Percentiles rank a stretch among this genome's conserved stretches.
Evolutionary conservation across 2,329 filamentous ascomycete genomes (phyloP).

Genomic region (Clarireedia paspali): DNA sequence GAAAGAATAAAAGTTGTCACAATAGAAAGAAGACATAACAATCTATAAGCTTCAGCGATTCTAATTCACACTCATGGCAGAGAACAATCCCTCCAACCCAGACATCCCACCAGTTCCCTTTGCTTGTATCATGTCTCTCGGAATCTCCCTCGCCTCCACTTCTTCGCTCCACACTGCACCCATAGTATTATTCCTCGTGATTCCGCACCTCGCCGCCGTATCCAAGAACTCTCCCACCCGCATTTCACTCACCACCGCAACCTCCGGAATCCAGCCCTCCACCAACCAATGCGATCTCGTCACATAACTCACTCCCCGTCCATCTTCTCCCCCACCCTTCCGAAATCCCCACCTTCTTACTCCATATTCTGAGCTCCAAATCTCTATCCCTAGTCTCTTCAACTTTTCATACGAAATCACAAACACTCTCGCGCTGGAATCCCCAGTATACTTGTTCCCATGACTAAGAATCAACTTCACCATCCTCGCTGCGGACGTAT

Average conservation of each 20-base stretch:
- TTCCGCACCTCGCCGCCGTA: not conserved
- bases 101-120: not conserved
- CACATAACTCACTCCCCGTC: not conserved
- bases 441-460: not conserved
- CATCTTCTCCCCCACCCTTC: not conserved
- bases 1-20: too few species aligned
- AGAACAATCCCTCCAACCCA: too few species aligned
- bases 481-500: too few species aligned
- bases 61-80: too few species aligned
- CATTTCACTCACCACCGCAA: not conserved
- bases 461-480: not conserved
- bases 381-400: not conserved
- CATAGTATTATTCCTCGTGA: not conserved
- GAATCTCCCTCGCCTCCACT: not conserved
- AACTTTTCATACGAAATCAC: not conserved
- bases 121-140: not conserved
- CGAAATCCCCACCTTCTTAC: not conserved
- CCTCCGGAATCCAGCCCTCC: not conserved
- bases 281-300: conserved; percentile 1
- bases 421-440: too few species aligned
- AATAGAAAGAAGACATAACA: too few species aligned
- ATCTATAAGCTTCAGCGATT: too few species aligned
- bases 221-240: not conserved
- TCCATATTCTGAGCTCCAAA: not conserved
- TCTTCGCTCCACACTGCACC: not conserved